Evolutionary conservation across 139 green algal genomes (phyloP), one percentile per base, ranked within the genome.

Genomic region (Chlamydomonas eustigma): DNA sequence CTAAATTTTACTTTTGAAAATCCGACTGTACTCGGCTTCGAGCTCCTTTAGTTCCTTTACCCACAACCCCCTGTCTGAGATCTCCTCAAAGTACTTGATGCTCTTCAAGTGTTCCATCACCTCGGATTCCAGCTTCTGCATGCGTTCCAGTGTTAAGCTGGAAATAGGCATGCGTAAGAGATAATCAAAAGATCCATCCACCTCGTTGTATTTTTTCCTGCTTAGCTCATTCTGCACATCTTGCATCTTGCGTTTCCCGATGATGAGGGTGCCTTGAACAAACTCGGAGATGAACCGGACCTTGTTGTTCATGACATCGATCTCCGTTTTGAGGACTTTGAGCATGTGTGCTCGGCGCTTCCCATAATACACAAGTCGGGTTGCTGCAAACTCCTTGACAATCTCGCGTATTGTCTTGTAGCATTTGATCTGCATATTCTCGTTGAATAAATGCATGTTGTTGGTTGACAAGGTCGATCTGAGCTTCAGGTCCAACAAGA

Each of bases 91-190:
- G 44, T 58, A 18, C 44, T 58, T 58, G 44, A 58, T 18, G 12
- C 12, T 28, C 12, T 28, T 12, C 44, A 28, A 28, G 44, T 58
- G 12, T 18, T 12, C 44, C 44, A 18, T 28, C 12, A 58, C 44
- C 44, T 58, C 44, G 12, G 44, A 12, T 12, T 58, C 44, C 12
- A 75, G 44, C 37, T 36, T 32, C 4, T 70, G 32, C 64, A 98
- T 93, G 85, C 94, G 97, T 87, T 99, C 95, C 34, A 86, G 50
- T 1, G 95, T 98, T 28, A 99, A 83, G 82, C 86, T 97, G 75
- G 84, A 92, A 33, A 99, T 88, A 3, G 92, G 84, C 95, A 99
- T 98, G 71, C 77, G 88, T 37, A 99, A 90, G 76, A 99, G 89
- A 88, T 99, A 99, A 66, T 99, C 93, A 80, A 97, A 99, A 75